phyloP scores from a whole-genome alignment of 768 basidiomycete genomes.

The Trametopsis cervina region DNA sequence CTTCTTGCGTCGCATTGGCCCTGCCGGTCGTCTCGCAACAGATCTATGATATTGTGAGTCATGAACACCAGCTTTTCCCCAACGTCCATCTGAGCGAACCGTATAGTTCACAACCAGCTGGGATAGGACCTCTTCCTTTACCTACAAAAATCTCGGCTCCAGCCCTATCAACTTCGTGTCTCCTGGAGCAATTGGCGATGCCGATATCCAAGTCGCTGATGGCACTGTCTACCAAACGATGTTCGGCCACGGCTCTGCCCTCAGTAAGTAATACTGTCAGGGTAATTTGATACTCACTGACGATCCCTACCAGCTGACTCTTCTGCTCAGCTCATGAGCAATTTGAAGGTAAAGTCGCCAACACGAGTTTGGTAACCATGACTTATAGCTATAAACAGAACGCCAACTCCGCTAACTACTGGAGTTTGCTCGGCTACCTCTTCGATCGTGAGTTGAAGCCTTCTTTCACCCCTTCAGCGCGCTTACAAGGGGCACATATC shows the following conservation, averaged over 20 bases:
- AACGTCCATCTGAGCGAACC: neutral
- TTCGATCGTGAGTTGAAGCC: slow-evolving; percentile 43
- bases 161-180: slow-evolving; percentile 48
- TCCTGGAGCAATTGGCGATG: slow-evolving; percentile 50
- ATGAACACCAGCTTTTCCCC: neutral
- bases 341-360: slow-evolving; percentile 47
- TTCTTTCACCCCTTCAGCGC: neutral
- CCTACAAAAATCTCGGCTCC: slow-evolving; percentile 37
- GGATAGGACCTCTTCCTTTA: slow-evolving; percentile 40
- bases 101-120: slow-evolving; percentile 29
- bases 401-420: slow-evolving; percentile 40
- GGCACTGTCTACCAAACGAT: slow-evolving; percentile 50
- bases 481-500: neutral
- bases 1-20: slow-evolving; percentile 16
- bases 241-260: slow-evolving; percentile 57
- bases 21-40: slow-evolving; percentile 22
- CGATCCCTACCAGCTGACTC: slow-evolving; percentile 68
- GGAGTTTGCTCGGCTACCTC: slow-evolving; percentile 47
- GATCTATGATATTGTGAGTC: slow-evolving; percentile 28
- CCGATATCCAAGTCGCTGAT: slow-evolving; percentile 60
- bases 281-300: neutral
- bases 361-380: neutral
- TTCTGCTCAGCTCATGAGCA: slow-evolving; percentile 51
- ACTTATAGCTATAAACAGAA: slow-evolving; percentile 27
- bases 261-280: slow-evolving; percentile 52